phyloP scores from a whole-genome alignment of 257 asterid genomes.

The Scutellaria baicalensis region DNA sequence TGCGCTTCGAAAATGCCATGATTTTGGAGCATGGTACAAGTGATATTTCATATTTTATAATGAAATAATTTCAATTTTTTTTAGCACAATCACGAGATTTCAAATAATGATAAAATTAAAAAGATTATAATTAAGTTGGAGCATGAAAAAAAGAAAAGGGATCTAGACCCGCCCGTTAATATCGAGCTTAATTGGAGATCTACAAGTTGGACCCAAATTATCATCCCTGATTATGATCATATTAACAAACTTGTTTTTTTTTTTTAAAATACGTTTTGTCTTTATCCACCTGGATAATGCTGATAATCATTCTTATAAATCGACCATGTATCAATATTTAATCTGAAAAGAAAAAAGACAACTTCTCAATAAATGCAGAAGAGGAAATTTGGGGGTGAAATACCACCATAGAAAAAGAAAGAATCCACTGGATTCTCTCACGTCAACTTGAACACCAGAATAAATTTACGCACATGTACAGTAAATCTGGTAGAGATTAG shows the following conservation, averaged over 20 bases:
- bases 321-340: background rate
- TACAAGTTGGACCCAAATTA: too few species aligned
- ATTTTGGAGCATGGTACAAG: background rate
- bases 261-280: background rate
- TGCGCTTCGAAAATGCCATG: background rate
- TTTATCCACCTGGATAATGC: background rate
- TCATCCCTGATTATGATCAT: too few species aligned
- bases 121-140: too few species aligned
- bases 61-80: too few species aligned
- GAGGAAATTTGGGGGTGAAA: background rate
- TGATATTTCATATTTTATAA: too few species aligned
- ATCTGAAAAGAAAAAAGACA: background rate
- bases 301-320: background rate
- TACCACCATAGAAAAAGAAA: conserved; percentile 11
- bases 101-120: too few species aligned
- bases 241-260: background rate
- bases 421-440: conserved; percentile 8
- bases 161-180: too few species aligned
- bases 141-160: too few species aligned
- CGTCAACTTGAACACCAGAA: background rate
- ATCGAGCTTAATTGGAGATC: too few species aligned
- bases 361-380: background rate
- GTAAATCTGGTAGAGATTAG: conserved; percentile 21
- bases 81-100: too few species aligned
- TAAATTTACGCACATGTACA: background rate